These are phyloP conservation scores for Sporobolomyces phaffii DNA, from an alignment of 768 basidiomycete species.

Conservation along the genomic window DNA sequence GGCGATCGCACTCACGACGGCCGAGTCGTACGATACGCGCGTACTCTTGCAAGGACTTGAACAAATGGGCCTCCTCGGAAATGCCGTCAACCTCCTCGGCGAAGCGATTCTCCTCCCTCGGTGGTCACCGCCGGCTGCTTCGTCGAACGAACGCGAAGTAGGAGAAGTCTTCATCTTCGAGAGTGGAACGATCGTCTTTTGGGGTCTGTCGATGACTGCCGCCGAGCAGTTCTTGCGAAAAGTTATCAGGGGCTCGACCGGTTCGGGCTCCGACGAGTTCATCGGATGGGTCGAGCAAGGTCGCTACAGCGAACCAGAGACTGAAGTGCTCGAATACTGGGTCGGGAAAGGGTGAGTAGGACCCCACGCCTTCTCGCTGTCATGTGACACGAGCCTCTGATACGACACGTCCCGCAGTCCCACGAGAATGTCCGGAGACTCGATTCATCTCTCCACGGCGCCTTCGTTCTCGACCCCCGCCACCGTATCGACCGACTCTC, in stretches of 20 bases:
- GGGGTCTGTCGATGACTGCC: conserved; percentile 25
- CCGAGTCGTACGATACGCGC: conserved; percentile 38
- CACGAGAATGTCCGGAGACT: conserved; percentile 29
- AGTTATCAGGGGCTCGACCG: conserved; percentile 15
- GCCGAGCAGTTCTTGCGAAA: conserved; percentile 35
- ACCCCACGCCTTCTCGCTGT: neutral
- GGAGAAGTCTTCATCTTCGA: conserved; percentile 39
- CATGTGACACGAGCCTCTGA: too few relatives aligned
- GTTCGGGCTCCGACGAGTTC: neutral
- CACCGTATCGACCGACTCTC: neutral
- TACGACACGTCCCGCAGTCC: too few relatives aligned
- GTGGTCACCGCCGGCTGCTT: conserved; percentile 26
- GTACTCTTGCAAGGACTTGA: conserved; percentile 31
- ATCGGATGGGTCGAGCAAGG: conserved; percentile 36
- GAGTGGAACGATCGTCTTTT: conserved; percentile 34
- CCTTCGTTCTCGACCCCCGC: neutral
- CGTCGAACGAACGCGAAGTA: conserved; percentile 1
- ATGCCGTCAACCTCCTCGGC: conserved; percentile 33
- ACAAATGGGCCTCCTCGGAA: conserved; percentile 23
- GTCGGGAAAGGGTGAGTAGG: conserved; percentile 19
- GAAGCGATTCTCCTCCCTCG: conserved; percentile 28
- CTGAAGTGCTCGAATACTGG: conserved; percentile 40
- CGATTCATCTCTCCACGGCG: conserved; percentile 19
- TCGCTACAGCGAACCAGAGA: conserved; percentile 35
- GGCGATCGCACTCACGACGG: conserved; percentile 37